Percentiles rank a stretch among this genome's conserved stretches.
Conservation (phyloP, 352 stramenopile genomes). For the Stephanocyclus meneghinianus region DNA sequence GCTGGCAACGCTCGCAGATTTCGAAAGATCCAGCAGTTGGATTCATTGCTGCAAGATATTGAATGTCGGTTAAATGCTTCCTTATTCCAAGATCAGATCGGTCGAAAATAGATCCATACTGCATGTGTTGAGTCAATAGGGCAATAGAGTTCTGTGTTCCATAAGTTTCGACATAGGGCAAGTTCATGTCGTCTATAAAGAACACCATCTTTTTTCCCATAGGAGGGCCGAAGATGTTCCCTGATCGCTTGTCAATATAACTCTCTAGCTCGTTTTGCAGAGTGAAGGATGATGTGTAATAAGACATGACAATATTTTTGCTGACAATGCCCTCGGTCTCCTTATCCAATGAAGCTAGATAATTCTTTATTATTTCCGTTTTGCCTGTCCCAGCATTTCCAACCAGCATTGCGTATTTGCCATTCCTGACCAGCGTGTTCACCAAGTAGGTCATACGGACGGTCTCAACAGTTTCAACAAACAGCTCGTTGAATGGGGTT, state of each 20-base stretch:
- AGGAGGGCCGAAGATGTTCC: constrained; percentile 92
- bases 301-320: constrained; percentile 97
- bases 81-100: constrained; percentile 92
- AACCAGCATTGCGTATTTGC: constrained; percentile 93
- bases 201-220: constrained; percentile 94
- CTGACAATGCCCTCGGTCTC: constrained; percentile 92
- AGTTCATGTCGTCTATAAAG: constrained; percentile 96
- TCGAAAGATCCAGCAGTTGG: constrained; percentile 94
- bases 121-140: constrained; percentile 93
- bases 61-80: constrained; percentile 95
- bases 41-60: constrained; percentile 96
- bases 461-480: constrained; percentile 94
- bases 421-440: constrained; percentile 90
- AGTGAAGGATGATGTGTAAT: constrained; percentile 93
- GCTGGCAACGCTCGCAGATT: constrained; percentile 94
- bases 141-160: constrained; percentile 94
- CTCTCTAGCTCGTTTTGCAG: constrained; percentile 94
- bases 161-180: constrained; percentile 96
- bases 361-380: constrained; percentile 96
- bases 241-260: constrained; percentile 95
- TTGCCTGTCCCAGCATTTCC: constrained; percentile 95
- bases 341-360: constrained; percentile 84
- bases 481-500: constrained; percentile 94
- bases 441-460: constrained; percentile 93
- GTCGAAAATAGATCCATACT: constrained; percentile 94